Conservation (phyloP, 495 filamentous ascomycete species). For the Lasiosphaeriaceae sp. region DNA sequence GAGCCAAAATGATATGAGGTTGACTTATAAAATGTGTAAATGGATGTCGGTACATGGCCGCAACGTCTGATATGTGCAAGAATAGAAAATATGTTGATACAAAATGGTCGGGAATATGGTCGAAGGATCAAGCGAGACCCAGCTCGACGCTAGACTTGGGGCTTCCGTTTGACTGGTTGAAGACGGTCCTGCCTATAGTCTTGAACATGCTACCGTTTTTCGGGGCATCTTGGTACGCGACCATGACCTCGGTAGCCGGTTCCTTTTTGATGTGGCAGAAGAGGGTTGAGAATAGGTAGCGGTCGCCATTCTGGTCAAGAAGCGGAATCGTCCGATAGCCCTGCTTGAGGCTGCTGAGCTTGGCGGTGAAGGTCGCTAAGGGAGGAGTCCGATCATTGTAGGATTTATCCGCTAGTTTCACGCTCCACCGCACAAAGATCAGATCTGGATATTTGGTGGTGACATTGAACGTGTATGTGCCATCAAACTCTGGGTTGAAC, state of each 20-base stretch:
- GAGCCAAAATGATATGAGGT: no score
- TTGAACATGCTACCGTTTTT: constrained; percentile 45
- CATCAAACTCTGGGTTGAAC: constrained; percentile 81
- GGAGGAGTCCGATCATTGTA: constrained; percentile 60
- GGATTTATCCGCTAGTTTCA: constrained; percentile 72
- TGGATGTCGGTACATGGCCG: constrained; percentile 3
- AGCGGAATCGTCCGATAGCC: constrained; percentile 97
- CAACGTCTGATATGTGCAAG: constrained; percentile 4
- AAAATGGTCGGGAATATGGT: neutral
- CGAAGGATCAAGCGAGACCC: constrained; percentile 12
- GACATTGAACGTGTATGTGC: constrained; percentile 66
- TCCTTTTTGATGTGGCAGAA: constrained; percentile 79
- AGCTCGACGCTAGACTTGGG: constrained; percentile 44
- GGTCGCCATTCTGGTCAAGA: constrained; percentile 81
- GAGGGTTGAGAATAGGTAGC: constrained; percentile 88
- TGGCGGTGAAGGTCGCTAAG: constrained; percentile 85
- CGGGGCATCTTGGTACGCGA: constrained; percentile 37
- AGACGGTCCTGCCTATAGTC: constrained; percentile 44
- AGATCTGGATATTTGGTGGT: constrained; percentile 89
- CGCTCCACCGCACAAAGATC: constrained; percentile 90
- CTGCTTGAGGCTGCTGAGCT: constrained; percentile 81
- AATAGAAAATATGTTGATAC: constrained; percentile 1
- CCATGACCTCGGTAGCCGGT: constrained; percentile 50
- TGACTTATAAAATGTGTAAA: neutral
- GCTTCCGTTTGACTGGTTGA: constrained; percentile 37